Conservation (phyloP, 2,329 filamentous ascomycete species). For the Seiridium unicorne region DNA sequence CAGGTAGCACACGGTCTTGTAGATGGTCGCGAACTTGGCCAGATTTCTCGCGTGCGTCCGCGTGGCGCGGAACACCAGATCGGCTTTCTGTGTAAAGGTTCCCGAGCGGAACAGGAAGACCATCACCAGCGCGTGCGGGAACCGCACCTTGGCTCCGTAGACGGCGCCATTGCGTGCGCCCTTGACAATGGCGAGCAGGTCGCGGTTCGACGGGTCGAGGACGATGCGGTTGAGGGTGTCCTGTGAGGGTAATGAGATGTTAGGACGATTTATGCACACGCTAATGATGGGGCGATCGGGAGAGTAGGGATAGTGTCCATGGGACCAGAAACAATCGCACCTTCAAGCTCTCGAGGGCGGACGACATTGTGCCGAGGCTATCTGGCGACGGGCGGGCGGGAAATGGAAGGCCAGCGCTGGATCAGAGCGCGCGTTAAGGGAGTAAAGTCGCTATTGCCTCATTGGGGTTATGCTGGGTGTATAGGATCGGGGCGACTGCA, state of each 20-base stretch:
- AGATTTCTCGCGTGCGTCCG: conserved; percentile 89
- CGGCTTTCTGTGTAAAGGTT: conserved; percentile 76
- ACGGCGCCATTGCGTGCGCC: conserved; percentile 94
- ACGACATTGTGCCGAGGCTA: conserved; percentile 27
- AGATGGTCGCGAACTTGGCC: conserved; percentile 85
- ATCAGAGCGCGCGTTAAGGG: not conserved
- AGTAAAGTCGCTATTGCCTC: not conserved
- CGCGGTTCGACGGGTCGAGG: conserved; percentile 81
- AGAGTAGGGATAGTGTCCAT: not conserved
- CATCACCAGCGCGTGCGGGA: conserved; percentile 98
- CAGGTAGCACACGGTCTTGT: conserved; percentile 78
- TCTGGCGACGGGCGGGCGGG: conserved; percentile 5
- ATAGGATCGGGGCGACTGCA: not conserved
- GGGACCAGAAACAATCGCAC: not conserved
- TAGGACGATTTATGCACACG: not conserved
- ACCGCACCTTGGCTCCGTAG: conserved; percentile 96
- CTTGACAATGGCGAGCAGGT: conserved; percentile 83
- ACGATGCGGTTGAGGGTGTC: conserved; percentile 67
- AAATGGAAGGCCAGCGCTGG: not conserved
- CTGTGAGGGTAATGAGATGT: not conserved
- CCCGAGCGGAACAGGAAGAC: conserved; percentile 94
- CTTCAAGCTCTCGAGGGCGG: conserved; percentile 18
- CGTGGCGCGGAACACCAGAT: conserved; percentile 80
- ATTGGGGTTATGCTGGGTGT: not conserved
- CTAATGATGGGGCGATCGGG: not conserved